Evolutionary conservation across 495 filamentous ascomycete genomes (phyloP), one percentile per base, ranked within the genome.

Genomic region (Xylaria acuta): DNA sequence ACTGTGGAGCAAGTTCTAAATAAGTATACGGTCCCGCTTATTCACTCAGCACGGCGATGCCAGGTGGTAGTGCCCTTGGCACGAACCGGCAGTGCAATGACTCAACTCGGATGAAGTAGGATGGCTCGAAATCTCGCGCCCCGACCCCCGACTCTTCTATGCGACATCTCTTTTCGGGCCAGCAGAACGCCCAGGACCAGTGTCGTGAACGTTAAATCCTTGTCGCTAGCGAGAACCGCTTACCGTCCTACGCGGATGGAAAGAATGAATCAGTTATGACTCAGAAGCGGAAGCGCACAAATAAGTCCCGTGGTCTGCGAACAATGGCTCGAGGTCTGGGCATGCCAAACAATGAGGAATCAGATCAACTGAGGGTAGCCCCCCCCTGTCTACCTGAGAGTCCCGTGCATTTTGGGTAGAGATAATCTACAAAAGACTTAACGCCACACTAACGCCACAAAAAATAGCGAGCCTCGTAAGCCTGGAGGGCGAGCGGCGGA

Each of bases 11-110:
- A 36, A 22, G 41, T 14, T 34, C 12, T 53, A 41, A 9, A 54
- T 22, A 67, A 49, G 25, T 45, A 3, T 38, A 38, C 36, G 36
- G 36, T 38, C 65, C 47, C 34, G 65, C 65, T 67, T 67, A 54
- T 30, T 40, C 43, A 20, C 49, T 20, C 32, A 51, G 32, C 43
- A 43, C 65, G 65, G 34, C 22, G 22, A 43, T 56, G 32, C 64
- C 30, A n/a, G n/a, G n/a, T n/a, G 30, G 16, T n/a, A 3, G 64
- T 54, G 43, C 25, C 20, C 27, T 67, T 67, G 49, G 64, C 64
- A 20, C 27, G 9, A 27, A 65, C 8, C 49, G 63, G 18, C 6
- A 5, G 11, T 22, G 34, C 22, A 27, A 67, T 43, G 65, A 41
- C 18, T 41, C 34, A 49, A 43, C 20, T 41, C 36, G 49, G 65